phyloP scores from a whole-genome alignment of 2,329 filamentous ascomycete genomes.

The Colletotrichum tropicicola region DNA sequence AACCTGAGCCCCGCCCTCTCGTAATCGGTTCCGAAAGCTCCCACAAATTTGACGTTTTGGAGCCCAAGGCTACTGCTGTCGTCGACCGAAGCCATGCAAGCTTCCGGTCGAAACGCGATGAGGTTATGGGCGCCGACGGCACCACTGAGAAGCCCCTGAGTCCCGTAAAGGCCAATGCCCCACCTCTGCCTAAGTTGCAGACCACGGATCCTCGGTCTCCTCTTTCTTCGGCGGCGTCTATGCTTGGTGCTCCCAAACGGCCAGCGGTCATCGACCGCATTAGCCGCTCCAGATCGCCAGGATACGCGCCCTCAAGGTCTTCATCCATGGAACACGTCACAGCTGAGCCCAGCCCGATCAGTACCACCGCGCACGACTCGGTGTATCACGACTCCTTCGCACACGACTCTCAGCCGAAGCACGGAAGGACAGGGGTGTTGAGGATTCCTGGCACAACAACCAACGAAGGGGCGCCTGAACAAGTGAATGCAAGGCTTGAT shows the following conservation, averaged over 20 bases:
- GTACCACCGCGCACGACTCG: constrained; percentile 66
- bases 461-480: constrained; percentile 65
- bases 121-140: constrained; percentile 54
- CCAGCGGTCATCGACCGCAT: constrained; percentile 66
- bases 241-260: constrained; percentile 50
- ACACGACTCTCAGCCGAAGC: constrained; percentile 54
- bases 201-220: constrained; percentile 40
- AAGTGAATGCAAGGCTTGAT: constrained; percentile 68
- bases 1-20: constrained; percentile 49
- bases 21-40: constrained; percentile 45
- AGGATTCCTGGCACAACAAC: constrained; percentile 65
- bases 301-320: constrained; percentile 59
- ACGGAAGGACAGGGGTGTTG: constrained; percentile 54
- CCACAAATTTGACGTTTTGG: constrained; percentile 48
- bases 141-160: constrained; percentile 54
- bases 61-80: constrained; percentile 43
- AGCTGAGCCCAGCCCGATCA: constrained; percentile 65
- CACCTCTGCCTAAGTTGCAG: constrained; percentile 45
- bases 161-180: constrained; percentile 47
- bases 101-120: constrained; percentile 48
- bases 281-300: constrained; percentile 54
- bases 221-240: constrained; percentile 45
- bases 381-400: constrained; percentile 66
- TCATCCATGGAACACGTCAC: constrained; percentile 67
- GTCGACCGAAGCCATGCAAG: constrained; percentile 36